Evolutionary conservation across 1,284 basidiomycete genomes (phyloP), one percentile per base, ranked within the genome.

Genomic region (Ceratobasidium papillatum): DNA sequence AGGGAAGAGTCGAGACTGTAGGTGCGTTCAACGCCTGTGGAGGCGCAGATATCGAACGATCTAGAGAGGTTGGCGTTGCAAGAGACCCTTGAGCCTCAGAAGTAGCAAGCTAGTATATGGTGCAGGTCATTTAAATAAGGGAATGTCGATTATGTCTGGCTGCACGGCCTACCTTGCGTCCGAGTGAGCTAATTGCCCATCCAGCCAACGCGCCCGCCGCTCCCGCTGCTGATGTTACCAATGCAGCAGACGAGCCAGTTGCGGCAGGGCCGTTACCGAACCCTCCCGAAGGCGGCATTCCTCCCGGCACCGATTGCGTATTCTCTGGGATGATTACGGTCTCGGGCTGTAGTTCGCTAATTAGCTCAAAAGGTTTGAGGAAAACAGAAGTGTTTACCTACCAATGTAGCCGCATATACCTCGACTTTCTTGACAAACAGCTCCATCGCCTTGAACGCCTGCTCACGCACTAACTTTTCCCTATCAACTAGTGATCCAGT

Each of bases 391-490:
- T 64, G 74, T 58, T 59, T 7, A 80, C 86, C 49, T 75, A 94
- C 95, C 94, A 98, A 92, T 2, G 87, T 86, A 0, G 87, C 86
- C 1, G 91, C 93, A 78, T 96, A 87, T 3, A 84, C 86, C 80
- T 97, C 94, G n/a, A 97, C 82, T 76, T 87, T 90, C 82, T 93
- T 93, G 77, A 96, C 85, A 80, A 96, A 96, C 75, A 96, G 84
- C 62, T 94, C 91, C 77, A 96, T 86, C 1, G 94, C 92, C 81
- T 94, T 96, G 86, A 96, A 98, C 0, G 94, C 96, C 80, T 98
- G 96, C 82, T 98, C 95, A 47, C 96, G 88, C 0, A 98, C 96
- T 3, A 94, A 94, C 94, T 94, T 98, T 81, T 98, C 95, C 80
- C 91, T 92, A 81, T 98, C 96, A 12, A 98, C 86, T 79, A 95